These are phyloP conservation scores for Lentinula guzmanii DNA, from an alignment of 768 basidiomycete species.

Conservation along the genomic window DNA sequence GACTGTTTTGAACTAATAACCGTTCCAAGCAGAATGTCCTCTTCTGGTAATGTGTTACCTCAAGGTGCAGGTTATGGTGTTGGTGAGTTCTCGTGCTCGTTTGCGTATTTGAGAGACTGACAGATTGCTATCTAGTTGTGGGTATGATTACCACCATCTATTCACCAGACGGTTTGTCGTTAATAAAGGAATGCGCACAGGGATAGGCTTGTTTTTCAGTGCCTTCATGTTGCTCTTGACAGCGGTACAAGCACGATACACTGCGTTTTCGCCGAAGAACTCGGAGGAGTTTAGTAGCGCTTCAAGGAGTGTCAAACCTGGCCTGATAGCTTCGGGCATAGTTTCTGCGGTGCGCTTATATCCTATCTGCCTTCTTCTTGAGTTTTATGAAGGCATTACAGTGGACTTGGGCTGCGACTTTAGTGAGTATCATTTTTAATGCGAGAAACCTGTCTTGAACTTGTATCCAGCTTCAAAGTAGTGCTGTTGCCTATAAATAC, in stretches of 20 bases:
- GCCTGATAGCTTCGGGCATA: conserved; percentile 88
- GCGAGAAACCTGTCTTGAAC: not conserved
- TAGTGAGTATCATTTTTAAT: conserved; percentile 31
- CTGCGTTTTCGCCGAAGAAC: conserved; percentile 68
- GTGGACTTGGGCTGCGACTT: conserved; percentile 50
- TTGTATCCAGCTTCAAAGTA: conserved; percentile 58
- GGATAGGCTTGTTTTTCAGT: conserved; percentile 86
- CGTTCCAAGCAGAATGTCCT: not conserved
- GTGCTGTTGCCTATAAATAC: conserved; percentile 80
- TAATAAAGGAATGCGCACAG: conserved; percentile 25
- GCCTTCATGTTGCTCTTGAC: conserved; percentile 76
- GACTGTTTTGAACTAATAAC: not conserved
- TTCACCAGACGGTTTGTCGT: not conserved
- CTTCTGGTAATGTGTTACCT: conserved; percentile 39
- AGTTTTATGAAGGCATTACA: not conserved
- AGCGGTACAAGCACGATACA: conserved; percentile 79
- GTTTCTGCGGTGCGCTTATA: conserved; percentile 53
- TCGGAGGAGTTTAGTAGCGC: conserved; percentile 84
- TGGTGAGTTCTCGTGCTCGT: conserved; percentile 34
- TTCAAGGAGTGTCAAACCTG: conserved; percentile 81
- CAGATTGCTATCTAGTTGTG: conserved; percentile 11
- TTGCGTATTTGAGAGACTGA: not conserved
- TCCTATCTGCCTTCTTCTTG: not conserved
- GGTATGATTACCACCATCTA: conserved; percentile 5
- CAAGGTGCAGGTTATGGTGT: conserved; percentile 86